Evolutionary conservation across 805 yeast genomes (phyloP).

Genomic region (Jamesozyma spencerorum): DNA sequence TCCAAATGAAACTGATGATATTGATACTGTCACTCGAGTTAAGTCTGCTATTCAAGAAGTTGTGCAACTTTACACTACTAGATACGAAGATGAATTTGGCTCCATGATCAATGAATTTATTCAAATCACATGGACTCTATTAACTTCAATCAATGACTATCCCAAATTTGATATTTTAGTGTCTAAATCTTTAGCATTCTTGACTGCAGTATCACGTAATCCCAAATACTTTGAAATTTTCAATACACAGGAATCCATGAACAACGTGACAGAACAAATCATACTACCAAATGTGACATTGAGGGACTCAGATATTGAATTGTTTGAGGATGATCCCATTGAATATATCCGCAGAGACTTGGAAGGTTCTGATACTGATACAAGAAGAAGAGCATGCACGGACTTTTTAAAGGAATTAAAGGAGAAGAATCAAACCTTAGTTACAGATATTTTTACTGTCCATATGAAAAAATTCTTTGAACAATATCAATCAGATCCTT

Average conservation of each 20-base stretch:
- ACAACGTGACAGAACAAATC: conserved; percentile 71
- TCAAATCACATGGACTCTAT: conserved; percentile 70
- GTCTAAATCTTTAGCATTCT: conserved; percentile 67
- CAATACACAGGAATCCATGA: conserved; percentile 51
- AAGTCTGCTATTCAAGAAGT: conserved; percentile 80
- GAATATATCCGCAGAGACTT: conserved; percentile 86
- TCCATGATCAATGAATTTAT: conserved; percentile 68
- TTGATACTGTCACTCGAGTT: conserved; percentile 59
- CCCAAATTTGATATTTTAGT: conserved; percentile 79
- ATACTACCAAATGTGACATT: conserved; percentile 81
- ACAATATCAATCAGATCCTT: conserved; percentile 36
- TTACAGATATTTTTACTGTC: conserved; percentile 64
- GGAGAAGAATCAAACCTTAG: conserved; percentile 60
- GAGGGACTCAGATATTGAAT: conserved; percentile 82
- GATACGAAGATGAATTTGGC: conserved; percentile 90
- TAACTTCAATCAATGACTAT: conserved; percentile 56
- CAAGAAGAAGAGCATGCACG: conserved; percentile 87
- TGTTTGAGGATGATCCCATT: conserved; percentile 95
- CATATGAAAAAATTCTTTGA: conserved; percentile 62
- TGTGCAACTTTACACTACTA: conserved; percentile 73
- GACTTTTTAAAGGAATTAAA: conserved; percentile 84
- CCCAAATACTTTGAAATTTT: conserved; percentile 61
- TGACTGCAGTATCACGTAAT: conserved; percentile 71
- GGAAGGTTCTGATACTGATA: conserved; percentile 90
- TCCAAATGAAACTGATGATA: conserved; percentile 49